Evolutionary conservation across 441 rosid species (phyloP).

Genomic region (Cnidoscolus chayamansa): DNA sequence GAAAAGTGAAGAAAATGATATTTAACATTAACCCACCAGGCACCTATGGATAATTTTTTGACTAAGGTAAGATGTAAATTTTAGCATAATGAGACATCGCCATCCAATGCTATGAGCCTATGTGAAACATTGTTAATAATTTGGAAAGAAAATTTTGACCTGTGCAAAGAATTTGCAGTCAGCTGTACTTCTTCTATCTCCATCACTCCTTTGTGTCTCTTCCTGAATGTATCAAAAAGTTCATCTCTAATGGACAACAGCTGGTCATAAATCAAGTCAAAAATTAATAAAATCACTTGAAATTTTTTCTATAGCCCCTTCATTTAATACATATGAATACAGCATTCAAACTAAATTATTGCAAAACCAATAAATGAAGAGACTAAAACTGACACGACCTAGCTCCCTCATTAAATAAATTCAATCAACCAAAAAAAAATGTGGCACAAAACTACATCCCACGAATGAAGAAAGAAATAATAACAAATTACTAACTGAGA

Average conservation of each 20-base stretch:
- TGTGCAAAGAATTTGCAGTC: slow-evolving; percentile 79
- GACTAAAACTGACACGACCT: background rate
- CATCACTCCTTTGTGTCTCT: slow-evolving; percentile 88
- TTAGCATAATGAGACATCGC: slow-evolving; percentile 7
- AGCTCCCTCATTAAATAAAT: background rate
- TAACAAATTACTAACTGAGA: background rate
- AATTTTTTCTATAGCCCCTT: background rate
- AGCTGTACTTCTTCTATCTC: slow-evolving; percentile 82
- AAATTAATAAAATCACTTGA: slow-evolving; percentile 18
- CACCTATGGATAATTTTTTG: background rate
- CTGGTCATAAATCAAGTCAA: slow-evolving; percentile 43
- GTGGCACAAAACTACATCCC: background rate
- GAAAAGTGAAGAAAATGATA: background rate
- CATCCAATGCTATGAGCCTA: background rate
- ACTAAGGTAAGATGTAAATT: background rate
- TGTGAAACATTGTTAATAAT: too few relatives aligned
- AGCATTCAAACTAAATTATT: background rate
- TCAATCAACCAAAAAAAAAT: background rate
- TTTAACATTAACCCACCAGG: background rate
- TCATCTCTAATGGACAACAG: slow-evolving; percentile 87
- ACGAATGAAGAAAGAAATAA: background rate
- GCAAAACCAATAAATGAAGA: background rate
- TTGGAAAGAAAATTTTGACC: slow-evolving; percentile 38
- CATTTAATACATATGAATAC: background rate
- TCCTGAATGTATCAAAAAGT: slow-evolving; percentile 90